phyloP scores from a whole-genome alignment of 2,329 filamentous ascomycete species.

The Plectosphaerella cucumerina region DNA sequence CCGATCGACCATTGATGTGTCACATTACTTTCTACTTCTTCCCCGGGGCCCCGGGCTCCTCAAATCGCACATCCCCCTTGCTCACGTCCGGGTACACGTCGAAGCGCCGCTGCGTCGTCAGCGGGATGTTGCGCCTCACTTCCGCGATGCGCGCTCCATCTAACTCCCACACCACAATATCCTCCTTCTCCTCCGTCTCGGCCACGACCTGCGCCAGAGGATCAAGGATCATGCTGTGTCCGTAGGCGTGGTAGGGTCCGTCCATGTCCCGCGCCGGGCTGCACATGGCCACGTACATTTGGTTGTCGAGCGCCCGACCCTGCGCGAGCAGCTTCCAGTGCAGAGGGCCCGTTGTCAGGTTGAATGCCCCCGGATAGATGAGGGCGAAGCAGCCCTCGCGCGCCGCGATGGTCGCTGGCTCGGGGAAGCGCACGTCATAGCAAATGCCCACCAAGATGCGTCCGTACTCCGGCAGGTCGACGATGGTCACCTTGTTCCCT shows the following conservation, averaged over 20 bases:
- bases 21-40: not conserved
- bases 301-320: constrained; percentile 86
- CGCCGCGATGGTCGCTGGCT: constrained; percentile 84
- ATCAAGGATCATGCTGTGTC: constrained; percentile 84
- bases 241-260: constrained; percentile 84
- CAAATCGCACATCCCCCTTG: constrained; percentile 41
- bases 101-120: constrained; percentile 81
- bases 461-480: constrained; percentile 86
- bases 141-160: constrained; percentile 65
- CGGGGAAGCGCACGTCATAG: constrained; percentile 96
- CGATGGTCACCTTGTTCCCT: constrained; percentile 78
- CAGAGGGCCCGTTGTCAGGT: constrained; percentile 83
- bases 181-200: constrained; percentile 75
- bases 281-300: constrained; percentile 89
- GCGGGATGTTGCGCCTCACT: constrained; percentile 76
- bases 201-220: constrained; percentile 79
- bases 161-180: constrained; percentile 70
- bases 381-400: constrained; percentile 82
- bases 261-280: constrained; percentile 78
- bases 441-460: constrained; percentile 87
- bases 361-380: constrained; percentile 96
- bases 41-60: not conserved
- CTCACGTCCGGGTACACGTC: constrained; percentile 94
- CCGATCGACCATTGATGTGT: not conserved
- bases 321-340: constrained; percentile 86